Evolutionary conservation across 1,284 basidiomycete species (phyloP).

Genomic region (Austropuccinia psidii): DNA sequence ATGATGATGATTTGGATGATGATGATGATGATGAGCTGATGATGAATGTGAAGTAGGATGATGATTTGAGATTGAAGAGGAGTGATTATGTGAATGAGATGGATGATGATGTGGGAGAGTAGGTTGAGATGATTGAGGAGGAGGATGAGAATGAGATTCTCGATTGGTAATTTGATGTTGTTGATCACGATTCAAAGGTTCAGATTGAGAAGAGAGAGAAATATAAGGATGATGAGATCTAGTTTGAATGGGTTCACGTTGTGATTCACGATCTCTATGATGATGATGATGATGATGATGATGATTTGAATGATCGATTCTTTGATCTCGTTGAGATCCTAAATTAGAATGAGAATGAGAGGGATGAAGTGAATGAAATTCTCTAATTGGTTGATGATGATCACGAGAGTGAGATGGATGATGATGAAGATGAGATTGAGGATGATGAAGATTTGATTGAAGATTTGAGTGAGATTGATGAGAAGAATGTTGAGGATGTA

Average conservation of each 20-base stretch:
- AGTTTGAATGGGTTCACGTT: not conserved
- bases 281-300: slow-evolving; percentile 26
- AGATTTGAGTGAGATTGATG: not conserved
- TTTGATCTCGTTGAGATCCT: not conserved
- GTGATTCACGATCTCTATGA: not conserved
- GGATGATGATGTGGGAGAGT: not conserved
- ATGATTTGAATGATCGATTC: slow-evolving; percentile 22
- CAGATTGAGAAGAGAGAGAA: not conserved
- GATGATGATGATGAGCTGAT: slow-evolving; percentile 9
- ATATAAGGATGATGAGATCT: not conserved
- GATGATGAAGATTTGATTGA: not conserved
- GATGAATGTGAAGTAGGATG: not conserved
- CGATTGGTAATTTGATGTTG: not conserved
- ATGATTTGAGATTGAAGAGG: slow-evolving; percentile 14
- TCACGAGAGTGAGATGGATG: slow-evolving; percentile 13
- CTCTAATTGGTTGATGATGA: not conserved
- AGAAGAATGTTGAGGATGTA: not conserved
- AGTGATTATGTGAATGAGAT: slow-evolving; percentile 24
- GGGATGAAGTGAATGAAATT: not conserved
- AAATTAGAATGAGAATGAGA: not conserved
- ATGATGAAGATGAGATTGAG: slow-evolving; percentile 9
- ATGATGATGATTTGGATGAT: not conserved
- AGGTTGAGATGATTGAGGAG: slow-evolving; percentile 1
- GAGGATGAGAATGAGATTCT: not conserved
- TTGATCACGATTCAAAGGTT: not conserved